Base-by-base conservation (phyloP, 768 basidiomycete genomes). In the Russula vinacea region DNA sequence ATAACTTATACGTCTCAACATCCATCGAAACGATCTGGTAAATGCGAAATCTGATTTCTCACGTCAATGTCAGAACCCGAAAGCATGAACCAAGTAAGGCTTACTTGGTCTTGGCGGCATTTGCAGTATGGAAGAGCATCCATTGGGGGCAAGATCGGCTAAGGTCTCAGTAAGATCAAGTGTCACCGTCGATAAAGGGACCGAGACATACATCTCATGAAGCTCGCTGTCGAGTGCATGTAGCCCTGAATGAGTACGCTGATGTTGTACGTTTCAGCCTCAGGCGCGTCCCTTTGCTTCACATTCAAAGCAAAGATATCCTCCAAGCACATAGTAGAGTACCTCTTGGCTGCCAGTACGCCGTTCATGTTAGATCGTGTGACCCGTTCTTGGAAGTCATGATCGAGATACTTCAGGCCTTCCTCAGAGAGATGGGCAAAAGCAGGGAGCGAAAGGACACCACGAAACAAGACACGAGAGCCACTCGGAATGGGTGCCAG, bases 21-120 rank as follows among this genome's bases (percentile, higher is more conserved):
- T 85, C 78, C 70, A 87, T 76, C 2, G 80, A 78, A 14, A 72
- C 66, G 3, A 88, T 73, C 56, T 76, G 71, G 62, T 80, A 88
- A 1, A 65, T 66, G 14, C 84, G 79, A 14, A 73, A 65, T 40
- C 81, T 83, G 62, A n/a, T 37, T 37, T 56, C 40, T 29, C 17
- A 19, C 32, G 35, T 63, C 7, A 58, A 44, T 33, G 16, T 19
- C 22, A 19, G 3, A 54, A 33, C 2, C 56, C 9, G 24, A n/a
- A 54, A 13, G 14, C 14, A 19, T n/a, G n/a, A 61, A 33, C n/a
- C 6, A 19, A 53, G 13, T 5, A 24, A 24, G 1, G 61, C 74
- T 64, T 58, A 77, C 78, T 63, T 60, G 11, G 71, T 68, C 59
- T 73, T 74, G 9, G 73, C 71, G 16, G 2, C 53, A 16, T 65